Evolutionary conservation across 345 rosid species (phyloP).

Genomic region (Barbarea vulgaris): DNA sequence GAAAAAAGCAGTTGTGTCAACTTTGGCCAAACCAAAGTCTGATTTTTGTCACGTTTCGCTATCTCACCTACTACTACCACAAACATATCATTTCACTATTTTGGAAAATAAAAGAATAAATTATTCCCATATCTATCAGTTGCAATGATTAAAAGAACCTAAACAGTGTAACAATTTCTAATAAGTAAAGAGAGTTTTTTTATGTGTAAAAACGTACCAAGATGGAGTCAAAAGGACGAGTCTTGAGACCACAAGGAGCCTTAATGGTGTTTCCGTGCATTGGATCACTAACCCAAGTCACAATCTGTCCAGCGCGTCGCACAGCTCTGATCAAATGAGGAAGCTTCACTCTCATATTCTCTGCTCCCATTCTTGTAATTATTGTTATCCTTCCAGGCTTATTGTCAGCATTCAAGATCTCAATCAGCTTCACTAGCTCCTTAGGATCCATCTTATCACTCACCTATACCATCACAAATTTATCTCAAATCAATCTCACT

Average conservation of each 20-base stretch:
- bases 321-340: constrained; percentile 87
- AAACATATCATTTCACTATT: constrained; percentile 5
- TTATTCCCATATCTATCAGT: constrained; percentile 9
- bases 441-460: constrained; percentile 95
- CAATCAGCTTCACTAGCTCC: constrained; percentile 81
- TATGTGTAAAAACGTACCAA: constrained; percentile 46
- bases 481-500: constrained; percentile 20
- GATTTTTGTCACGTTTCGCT: constrained; percentile 29
- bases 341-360: constrained; percentile 94
- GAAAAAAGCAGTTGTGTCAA: constrained; percentile 25
- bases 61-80: constrained; percentile 38
- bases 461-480: constrained; percentile 50
- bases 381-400: constrained; percentile 88
- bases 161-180: constrained; percentile 5
- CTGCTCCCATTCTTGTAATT: constrained; percentile 91
- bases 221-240: constrained; percentile 91
- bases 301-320: constrained; percentile 76
- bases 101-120: not conserved
- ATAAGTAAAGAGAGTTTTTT: not conserved
- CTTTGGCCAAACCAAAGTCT: constrained; percentile 28
- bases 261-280: constrained; percentile 98
- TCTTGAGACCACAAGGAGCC: constrained; percentile 96
- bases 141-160: constrained; percentile 10
- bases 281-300: constrained; percentile 95
- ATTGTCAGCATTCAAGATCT: constrained; percentile 83